A percentile compares a stretch with the other conserved stretches of the same genome.
These are phyloP conservation scores for Falciphora oryzae DNA, from an alignment of 2,329 filamentous ascomycete genomes.

Conservation along the genomic window DNA sequence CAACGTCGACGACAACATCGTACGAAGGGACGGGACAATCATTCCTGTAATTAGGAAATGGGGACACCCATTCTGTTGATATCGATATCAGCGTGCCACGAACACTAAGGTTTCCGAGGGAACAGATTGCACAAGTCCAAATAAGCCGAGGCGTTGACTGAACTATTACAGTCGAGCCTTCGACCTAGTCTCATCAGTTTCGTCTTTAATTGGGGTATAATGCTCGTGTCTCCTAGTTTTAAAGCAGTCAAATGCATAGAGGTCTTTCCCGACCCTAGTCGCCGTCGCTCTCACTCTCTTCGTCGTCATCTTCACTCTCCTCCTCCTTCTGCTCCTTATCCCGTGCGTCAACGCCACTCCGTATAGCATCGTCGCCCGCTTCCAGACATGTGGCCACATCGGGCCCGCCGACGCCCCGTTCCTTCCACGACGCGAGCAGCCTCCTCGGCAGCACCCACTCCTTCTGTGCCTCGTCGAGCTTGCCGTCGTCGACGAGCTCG, in stretches of 20 bases:
- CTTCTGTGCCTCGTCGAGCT: conserved; percentile 51
- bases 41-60: too few species aligned
- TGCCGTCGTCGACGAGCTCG: conserved; percentile 52
- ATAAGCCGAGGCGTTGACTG: background rate
- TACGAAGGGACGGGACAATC: too few species aligned
- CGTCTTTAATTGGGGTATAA: conserved; percentile 11
- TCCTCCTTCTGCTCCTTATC: background rate
- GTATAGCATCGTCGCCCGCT: conserved; percentile 47
- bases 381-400: conserved; percentile 49
- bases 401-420: conserved; percentile 46
- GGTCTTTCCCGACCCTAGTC: background rate
- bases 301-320: background rate
- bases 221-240: conserved; percentile 1
- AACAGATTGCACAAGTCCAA: too few species aligned
- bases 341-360: conserved; percentile 12
- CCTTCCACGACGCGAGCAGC: conserved; percentile 48
- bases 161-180: background rate
- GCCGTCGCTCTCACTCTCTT: background rate
- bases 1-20: too few species aligned
- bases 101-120: too few species aligned
- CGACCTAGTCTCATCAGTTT: background rate
- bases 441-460: conserved; percentile 50
- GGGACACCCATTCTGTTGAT: too few species aligned
- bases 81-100: too few species aligned
- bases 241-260: background rate